Base-by-base conservation (phyloP, 202 grass and related monocot genomes). In the Schoenoplectus triqueter region DNA sequence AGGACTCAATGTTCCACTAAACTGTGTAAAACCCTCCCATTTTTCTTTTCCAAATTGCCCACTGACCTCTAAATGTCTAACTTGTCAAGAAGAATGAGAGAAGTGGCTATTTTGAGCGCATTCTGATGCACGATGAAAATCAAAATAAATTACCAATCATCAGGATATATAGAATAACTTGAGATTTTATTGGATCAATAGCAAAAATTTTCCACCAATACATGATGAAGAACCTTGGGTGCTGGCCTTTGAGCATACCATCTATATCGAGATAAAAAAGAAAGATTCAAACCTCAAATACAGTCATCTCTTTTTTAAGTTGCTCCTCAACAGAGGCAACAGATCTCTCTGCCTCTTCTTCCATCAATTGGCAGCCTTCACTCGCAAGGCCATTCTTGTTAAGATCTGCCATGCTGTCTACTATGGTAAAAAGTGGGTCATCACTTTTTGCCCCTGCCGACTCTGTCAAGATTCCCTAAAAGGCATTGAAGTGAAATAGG, bases 251-350 rank as follows among this genome's bases (percentile, higher is more conserved):
- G 11, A 61, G 55, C 22, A 21, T 54, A 48, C 10, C 48, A 22
- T 47, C 71, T 74, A 17, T 74, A 74, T 74, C n/a, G 31, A 78
- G 15, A 44, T 17, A 41, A 78, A 44, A 61, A 41, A 69, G 31
- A 31, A 31, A 66, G 47, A 78, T 80, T 44, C 84, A 69, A 86
- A 98, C 95, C 95, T 98, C 92, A 85, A 95, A 98, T 42, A 98
- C 91, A 7, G 90, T 93, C 95, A 98, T 98, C 89, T 98, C 95
- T 93, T 95, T 98, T 70, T 80, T 89, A 55, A 95, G 87, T 80
- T 98, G 95, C 78, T 98, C 95, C 86, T 95, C 95, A 59, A 98
- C 91, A 59, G 95, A 93, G 39, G 92, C 91, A 45, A 98, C 88
- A 2, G 95, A 95, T 84, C 89, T 93, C 89, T 95, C 95, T 55